These are phyloP conservation scores for Ceriops zippeliana DNA, from an alignment of 345 rosid genomes.

Conservation along the genomic window DNA sequence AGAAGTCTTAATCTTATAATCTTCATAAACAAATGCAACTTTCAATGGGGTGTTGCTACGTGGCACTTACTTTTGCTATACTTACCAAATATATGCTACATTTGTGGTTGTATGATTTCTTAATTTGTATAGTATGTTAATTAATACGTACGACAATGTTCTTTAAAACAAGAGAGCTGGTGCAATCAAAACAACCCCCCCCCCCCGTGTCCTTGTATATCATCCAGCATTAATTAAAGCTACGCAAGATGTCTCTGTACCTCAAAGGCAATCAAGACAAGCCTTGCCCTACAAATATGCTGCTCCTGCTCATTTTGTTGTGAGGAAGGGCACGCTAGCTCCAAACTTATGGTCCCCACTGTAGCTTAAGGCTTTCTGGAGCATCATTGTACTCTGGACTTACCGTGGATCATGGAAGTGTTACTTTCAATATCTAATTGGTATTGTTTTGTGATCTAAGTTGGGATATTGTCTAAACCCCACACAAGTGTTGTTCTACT, in stretches of 20 bases:
- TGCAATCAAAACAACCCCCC: not conserved
- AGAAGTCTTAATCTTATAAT: no score
- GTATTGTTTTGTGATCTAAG: constrained; percentile 54
- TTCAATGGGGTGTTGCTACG: no score
- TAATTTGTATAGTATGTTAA: no score
- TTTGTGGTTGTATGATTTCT: no score
- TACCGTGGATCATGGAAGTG: constrained; percentile 67
- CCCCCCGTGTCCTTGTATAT: constrained; percentile 16
- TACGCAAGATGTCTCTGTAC: constrained; percentile 31
- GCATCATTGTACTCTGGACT: constrained; percentile 53
- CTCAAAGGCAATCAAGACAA: constrained; percentile 32
- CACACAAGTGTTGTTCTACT: constrained; percentile 22
- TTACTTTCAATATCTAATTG: constrained; percentile 60
- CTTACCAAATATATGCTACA: no score
- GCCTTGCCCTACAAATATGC: constrained; percentile 32
- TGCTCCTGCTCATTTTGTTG: constrained; percentile 27
- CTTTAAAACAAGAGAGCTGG: no score
- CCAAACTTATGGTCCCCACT: constrained; percentile 53
- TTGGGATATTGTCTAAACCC: constrained; percentile 33
- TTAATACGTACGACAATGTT: no score
- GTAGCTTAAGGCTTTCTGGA: constrained; percentile 27
- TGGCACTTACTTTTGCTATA: no score
- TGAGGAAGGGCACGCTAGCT: constrained; percentile 15
- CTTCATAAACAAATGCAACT: no score
- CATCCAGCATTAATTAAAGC: constrained; percentile 31